Evolutionary conservation across 1,139 yeast species (phyloP).

Genomic region (Candida neerlandica): DNA sequence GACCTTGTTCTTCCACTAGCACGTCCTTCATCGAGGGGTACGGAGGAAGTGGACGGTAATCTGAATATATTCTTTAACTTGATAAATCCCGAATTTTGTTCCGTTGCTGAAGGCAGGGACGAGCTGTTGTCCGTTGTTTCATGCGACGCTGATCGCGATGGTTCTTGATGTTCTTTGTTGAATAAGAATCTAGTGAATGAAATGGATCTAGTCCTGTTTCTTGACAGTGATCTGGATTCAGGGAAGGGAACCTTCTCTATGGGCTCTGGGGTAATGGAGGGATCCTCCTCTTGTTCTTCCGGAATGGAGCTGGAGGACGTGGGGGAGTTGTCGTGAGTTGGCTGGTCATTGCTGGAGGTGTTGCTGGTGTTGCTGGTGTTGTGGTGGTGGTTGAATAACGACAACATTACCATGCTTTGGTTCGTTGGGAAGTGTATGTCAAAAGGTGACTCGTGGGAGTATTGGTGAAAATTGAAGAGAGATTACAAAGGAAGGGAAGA

Average conservation of each 20-base stretch:
- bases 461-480: not conserved
- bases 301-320: not conserved
- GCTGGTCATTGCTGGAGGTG: not conserved
- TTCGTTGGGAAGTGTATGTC: not conserved
- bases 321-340: not conserved
- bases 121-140: constrained; percentile 6
- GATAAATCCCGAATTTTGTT: constrained; percentile 10
- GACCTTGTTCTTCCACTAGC: constrained; percentile 8
- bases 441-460: constrained; percentile 3
- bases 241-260: constrained; percentile 3
- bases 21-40: constrained; percentile 1
- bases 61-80: constrained; percentile 16
- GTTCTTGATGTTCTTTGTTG: constrained; percentile 14
- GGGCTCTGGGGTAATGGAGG: constrained; percentile 3
- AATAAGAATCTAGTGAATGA: constrained; percentile 23
- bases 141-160: constrained; percentile 13
- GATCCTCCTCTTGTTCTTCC: constrained; percentile 1
- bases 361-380: not conserved
- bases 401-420: constrained; percentile 4
- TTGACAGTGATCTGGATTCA: constrained; percentile 13
- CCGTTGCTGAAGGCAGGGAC: constrained; percentile 6
- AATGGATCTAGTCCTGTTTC: constrained; percentile 21
- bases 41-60: constrained; percentile 13
- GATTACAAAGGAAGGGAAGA: not conserved
- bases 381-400: constrained; percentile 5